Evolutionary conservation across 768 basidiomycete species (phyloP).

Genomic region (Kwoniella heveanensis): DNA sequence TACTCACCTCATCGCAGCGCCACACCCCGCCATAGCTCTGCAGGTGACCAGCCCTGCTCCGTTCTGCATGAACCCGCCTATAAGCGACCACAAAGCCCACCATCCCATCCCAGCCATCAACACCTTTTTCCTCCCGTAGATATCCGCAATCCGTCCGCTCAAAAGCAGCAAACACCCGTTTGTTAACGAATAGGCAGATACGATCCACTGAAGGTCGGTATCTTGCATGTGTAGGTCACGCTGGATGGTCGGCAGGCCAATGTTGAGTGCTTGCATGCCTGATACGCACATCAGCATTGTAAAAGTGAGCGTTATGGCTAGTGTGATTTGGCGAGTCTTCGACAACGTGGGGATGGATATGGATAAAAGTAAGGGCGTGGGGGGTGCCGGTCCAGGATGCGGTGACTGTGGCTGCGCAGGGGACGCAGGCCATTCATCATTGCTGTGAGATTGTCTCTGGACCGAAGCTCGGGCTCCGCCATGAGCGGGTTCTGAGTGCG

Average conservation of each 20-base stretch:
- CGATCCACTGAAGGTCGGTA: constrained; percentile 53
- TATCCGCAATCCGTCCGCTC: constrained; percentile 43
- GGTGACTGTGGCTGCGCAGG: too few relatives aligned
- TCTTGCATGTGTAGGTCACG: constrained; percentile 50
- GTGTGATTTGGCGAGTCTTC: constrained; percentile 18
- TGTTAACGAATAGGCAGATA: constrained; percentile 43
- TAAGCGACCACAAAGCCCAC: constrained; percentile 64
- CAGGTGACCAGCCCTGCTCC: constrained; percentile 67
- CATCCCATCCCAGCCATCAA: constrained; percentile 67
- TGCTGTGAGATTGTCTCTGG: too few relatives aligned
- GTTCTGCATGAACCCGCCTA: constrained; percentile 57
- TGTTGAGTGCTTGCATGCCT: constrained; percentile 33
- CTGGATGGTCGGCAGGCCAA: constrained; percentile 51
- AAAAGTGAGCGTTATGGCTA: constrained; percentile 39
- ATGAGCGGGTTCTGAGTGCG: too few relatives aligned
- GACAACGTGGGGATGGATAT: neutral
- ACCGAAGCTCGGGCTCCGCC: too few relatives aligned
- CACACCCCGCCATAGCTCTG: constrained; percentile 78
- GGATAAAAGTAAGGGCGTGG: too few relatives aligned
- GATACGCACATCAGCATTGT: constrained; percentile 36
- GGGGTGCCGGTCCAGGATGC: neutral
- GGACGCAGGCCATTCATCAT: too few relatives aligned
- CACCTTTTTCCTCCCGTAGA: constrained; percentile 69
- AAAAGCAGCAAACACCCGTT: constrained; percentile 49
- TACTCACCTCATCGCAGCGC: constrained; percentile 65